A percentile compares a stretch with the other conserved stretches of the same genome.
Evolutionary conservation across 148 eudicot genomes (phyloP).

Genomic region (Cornus florida): DNA sequence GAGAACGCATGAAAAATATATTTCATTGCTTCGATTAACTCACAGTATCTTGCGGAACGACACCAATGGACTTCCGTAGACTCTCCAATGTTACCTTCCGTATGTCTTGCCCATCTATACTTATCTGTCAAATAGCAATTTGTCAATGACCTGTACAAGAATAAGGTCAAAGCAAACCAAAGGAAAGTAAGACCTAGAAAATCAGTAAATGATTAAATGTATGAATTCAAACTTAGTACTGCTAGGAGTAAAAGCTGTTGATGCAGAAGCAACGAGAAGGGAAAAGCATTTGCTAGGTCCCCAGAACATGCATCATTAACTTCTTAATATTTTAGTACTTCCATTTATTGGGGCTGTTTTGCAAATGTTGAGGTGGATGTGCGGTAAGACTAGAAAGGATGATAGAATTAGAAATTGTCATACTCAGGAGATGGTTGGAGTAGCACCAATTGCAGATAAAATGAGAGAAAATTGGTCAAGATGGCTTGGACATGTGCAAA

Average conservation of each 20-base stretch:
- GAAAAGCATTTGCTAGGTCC: neutral
- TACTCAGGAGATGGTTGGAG: too few species aligned
- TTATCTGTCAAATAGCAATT: constrained; percentile 48
- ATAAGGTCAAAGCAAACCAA: constrained; percentile 1
- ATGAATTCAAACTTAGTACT: neutral
- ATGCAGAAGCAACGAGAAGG: neutral
- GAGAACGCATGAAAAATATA: constrained; percentile 1
- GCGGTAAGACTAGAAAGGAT: too few species aligned
- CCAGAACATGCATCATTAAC: neutral
- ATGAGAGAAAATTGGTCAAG: too few species aligned
- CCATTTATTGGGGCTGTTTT: too few species aligned
- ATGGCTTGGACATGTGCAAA: too few species aligned
- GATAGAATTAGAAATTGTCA: too few species aligned
- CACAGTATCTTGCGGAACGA: constrained; percentile 92
- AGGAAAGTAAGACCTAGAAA: too few species aligned
- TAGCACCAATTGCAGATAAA: too few species aligned
- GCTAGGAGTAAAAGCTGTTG: neutral
- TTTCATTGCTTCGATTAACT: constrained; percentile 14
- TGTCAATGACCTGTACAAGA: neutral
- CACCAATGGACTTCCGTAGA: constrained; percentile 77
- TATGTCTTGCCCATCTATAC: constrained; percentile 85
- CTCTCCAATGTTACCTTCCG: constrained; percentile 72
- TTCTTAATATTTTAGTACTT: too few species aligned
- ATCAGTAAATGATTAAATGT: too few species aligned
- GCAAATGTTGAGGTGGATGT: too few species aligned